Percentiles rank a stretch among this genome's conserved stretches.
Evolutionary conservation across 2,329 filamentous ascomycete genomes (phyloP).

Genomic region (Ophiostoma perfectum): DNA sequence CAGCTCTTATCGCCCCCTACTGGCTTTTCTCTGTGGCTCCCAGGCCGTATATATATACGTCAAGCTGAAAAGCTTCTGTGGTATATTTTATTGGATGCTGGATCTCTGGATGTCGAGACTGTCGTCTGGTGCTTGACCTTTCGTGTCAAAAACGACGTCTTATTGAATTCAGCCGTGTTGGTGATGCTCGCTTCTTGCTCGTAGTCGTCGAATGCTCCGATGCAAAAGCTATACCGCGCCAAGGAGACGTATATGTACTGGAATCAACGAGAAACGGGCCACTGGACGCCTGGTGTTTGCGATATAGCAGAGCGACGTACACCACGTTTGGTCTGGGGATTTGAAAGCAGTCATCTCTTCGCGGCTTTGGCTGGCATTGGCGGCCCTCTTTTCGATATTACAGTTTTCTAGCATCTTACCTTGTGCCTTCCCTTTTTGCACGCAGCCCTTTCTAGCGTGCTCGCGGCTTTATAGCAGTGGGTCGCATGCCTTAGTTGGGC

Average conservation of each 20-base stretch:
- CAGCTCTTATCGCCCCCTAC: background rate
- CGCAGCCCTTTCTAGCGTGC: constrained; percentile 7
- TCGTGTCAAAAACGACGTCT: background rate
- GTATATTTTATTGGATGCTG: no score
- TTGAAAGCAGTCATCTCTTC: constrained; percentile 15
- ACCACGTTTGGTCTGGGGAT: constrained; percentile 3
- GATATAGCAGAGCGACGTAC: background rate
- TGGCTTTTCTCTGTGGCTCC: background rate
- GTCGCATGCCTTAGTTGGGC: background rate
- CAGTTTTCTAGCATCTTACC: background rate
- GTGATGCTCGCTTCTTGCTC: background rate
- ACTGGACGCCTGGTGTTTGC: background rate
- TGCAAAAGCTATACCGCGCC: no score
- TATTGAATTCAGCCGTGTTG: background rate
- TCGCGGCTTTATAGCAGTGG: background rate
- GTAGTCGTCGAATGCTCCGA: background rate
- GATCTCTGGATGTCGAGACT: background rate
- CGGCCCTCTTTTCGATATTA: background rate
- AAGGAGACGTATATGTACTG: no score
- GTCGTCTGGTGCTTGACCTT: background rate
- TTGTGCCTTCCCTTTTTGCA: background rate
- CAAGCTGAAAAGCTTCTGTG: no score
- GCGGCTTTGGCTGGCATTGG: background rate
- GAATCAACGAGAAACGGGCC: no score
- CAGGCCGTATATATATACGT: no score